phyloP scores from a whole-genome alignment of 257 asterid species.

The Fraxinus cuspidata region DNA sequence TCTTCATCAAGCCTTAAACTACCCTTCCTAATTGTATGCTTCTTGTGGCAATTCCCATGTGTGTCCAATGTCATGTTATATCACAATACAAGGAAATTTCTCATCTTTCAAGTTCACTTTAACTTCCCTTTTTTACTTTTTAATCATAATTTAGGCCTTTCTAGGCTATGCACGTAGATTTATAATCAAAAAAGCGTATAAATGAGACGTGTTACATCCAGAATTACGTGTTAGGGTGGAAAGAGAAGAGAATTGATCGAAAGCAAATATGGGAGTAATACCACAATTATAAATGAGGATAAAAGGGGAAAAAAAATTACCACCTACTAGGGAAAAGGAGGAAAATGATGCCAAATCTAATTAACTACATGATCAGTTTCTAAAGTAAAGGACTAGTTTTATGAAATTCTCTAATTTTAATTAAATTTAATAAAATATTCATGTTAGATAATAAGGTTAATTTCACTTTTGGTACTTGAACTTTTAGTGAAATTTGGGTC shows the following conservation, averaged over 20 bases:
- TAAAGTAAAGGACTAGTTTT: too few relatives aligned
- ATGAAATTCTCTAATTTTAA: too few relatives aligned
- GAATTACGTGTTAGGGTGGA: not conserved
- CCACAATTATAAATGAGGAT: too few relatives aligned
- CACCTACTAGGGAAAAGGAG: too few relatives aligned
- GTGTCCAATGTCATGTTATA: not conserved
- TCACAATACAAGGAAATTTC: conserved; percentile 17
- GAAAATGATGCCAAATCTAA: too few relatives aligned
- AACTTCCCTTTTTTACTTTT: not conserved
- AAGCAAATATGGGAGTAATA: not conserved
- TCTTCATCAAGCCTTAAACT: conserved; percentile 29
- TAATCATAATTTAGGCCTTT: not conserved
- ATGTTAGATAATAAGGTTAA: too few relatives aligned
- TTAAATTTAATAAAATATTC: too few relatives aligned
- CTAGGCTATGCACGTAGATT: not conserved
- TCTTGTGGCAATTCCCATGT: conserved; percentile 13
- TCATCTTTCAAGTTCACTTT: conserved; percentile 13
- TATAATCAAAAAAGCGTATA: not conserved
- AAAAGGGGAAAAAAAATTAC: too few relatives aligned
- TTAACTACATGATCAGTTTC: too few relatives aligned
- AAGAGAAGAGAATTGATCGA: not conserved
- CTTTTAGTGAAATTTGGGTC: too few relatives aligned
- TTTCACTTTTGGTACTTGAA: too few relatives aligned
- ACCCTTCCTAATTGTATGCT: conserved; percentile 8
- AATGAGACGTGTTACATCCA: not conserved